Conservation (phyloP, 2,329 filamentous ascomycete species). For the Claviceps fusiformis region DNA sequence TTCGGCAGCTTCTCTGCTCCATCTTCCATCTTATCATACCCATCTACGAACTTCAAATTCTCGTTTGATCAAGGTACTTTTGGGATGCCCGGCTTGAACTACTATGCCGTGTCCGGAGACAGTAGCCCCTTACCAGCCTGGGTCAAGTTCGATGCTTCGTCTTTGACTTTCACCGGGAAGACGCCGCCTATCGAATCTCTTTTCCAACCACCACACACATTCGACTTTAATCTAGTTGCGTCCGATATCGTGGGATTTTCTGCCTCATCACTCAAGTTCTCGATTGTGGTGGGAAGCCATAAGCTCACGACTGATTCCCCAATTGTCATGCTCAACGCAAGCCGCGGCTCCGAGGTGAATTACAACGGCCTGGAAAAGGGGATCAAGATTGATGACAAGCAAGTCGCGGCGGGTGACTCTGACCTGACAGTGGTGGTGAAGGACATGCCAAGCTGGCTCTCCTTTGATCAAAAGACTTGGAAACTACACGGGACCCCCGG, state of each 20-base stretch:
- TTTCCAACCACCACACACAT: conserved; percentile 55
- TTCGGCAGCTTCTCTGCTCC: conserved; percentile 49
- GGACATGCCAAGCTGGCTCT: conserved; percentile 54
- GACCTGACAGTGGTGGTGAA: conserved; percentile 39
- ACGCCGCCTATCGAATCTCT: conserved; percentile 53
- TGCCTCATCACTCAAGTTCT: conserved; percentile 50
- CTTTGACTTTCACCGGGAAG: conserved; percentile 55
- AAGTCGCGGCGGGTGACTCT: conserved; percentile 31
- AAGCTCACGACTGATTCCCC: conserved; percentile 50
- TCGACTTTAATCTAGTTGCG: conserved; percentile 59
- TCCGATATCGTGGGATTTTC: conserved; percentile 72
- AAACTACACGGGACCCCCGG: conserved; percentile 52
- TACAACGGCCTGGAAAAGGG: conserved; percentile 37
- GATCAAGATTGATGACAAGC: conserved; percentile 44
- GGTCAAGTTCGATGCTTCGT: conserved; percentile 56
- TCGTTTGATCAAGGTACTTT: conserved; percentile 49
- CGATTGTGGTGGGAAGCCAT: conserved; percentile 58
- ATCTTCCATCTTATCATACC: conserved; percentile 41
- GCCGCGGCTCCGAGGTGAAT: conserved; percentile 33
- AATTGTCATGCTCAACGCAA: conserved; percentile 43
- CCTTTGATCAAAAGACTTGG: conserved; percentile 48
- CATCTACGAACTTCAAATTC: conserved; percentile 39
- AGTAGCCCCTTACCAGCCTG: conserved; percentile 78
- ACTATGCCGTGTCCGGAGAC: conserved; percentile 63
- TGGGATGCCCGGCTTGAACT: conserved; percentile 42